phyloP scores from a whole-genome alignment of 2,329 filamentous ascomycete species.

The Nemania sp. region DNA sequence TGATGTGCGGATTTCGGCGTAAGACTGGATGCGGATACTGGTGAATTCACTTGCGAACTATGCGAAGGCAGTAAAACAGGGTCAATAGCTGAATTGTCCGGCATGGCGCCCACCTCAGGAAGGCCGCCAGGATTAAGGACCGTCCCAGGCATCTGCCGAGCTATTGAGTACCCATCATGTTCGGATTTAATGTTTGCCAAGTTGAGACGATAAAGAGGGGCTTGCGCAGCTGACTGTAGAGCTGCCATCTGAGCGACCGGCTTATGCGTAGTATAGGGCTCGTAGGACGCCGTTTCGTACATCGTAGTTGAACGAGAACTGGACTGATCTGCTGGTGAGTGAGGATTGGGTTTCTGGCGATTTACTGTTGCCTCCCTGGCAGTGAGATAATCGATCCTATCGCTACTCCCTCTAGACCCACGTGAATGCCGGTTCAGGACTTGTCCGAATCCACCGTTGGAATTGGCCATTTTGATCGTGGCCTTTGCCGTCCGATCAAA shows the following conservation, averaged over 20 bases:
- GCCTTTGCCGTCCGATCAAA: slow-evolving; percentile 96
- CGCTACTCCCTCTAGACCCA: slow-evolving; percentile 43
- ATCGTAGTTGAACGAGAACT: slow-evolving; percentile 40
- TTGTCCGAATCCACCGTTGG: slow-evolving; percentile 82
- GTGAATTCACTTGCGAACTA: slow-evolving; percentile 52
- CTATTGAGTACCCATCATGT: slow-evolving; percentile 53
- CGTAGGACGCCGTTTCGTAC: slow-evolving; percentile 42
- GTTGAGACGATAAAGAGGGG: slow-evolving; percentile 48
- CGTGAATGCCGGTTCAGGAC: slow-evolving; percentile 50
- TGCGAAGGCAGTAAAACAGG: slow-evolving; percentile 61
- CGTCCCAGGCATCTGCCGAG: slow-evolving; percentile 57
- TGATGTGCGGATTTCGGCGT: slow-evolving; percentile 51
- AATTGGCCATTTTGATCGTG: slow-evolving; percentile 93
- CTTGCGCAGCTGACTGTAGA: slow-evolving; percentile 42
- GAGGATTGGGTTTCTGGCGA: slow-evolving; percentile 43
- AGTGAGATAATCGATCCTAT: slow-evolving; percentile 49
- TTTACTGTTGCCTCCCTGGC: slow-evolving; percentile 51
- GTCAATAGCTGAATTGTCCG: slow-evolving; percentile 55
- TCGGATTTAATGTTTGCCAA: slow-evolving; percentile 54
- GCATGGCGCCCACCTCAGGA: slow-evolving; percentile 53
- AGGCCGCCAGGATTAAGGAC: slow-evolving; percentile 55
- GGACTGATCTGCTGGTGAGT: slow-evolving; percentile 42
- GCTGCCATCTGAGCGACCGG: slow-evolving; percentile 43
- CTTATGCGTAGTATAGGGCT: slow-evolving; percentile 44
- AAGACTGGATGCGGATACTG: slow-evolving; percentile 51